A percentile compares a stretch with the other conserved stretches of the same genome.
Evolutionary conservation across 2,329 filamentous ascomycete species (phyloP).

Genomic region (Periconia macrospinosa): DNA sequence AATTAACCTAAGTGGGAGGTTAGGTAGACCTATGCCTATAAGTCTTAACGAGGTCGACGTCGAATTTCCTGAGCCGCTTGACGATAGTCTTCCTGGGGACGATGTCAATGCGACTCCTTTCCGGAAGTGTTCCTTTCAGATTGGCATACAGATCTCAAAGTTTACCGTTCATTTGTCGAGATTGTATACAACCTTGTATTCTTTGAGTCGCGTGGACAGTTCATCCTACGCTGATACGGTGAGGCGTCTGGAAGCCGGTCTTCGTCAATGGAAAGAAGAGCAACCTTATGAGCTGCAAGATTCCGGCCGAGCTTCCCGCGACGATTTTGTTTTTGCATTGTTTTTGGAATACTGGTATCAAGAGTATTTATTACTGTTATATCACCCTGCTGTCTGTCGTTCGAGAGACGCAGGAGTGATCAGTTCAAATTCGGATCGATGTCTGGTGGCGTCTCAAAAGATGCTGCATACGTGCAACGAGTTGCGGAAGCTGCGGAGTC

Average conservation of each 20-base stretch:
- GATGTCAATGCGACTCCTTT: conserved; percentile 44
- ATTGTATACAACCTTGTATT: conserved; percentile 76
- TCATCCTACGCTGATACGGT: conserved; percentile 64
- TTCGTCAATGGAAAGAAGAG: conserved; percentile 64
- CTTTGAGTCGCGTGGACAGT: conserved; percentile 64
- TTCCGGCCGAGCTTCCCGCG: conserved; percentile 46
- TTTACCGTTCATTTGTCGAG: conserved; percentile 70
- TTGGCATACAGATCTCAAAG: conserved; percentile 68
- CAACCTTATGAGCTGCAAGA: conserved; percentile 65
- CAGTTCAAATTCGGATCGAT: conserved; percentile 57
- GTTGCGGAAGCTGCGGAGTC: conserved; percentile 64
- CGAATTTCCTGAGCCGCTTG: conserved; percentile 71
- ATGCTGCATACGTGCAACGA: conserved; percentile 64
- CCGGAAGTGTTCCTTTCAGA: conserved; percentile 66
- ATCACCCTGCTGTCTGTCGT: conserved; percentile 56
- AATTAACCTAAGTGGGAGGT: conserved; percentile 71
- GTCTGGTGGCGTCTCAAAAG: conserved; percentile 65
- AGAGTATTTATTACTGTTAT: conserved; percentile 54
- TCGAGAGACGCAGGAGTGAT: conserved; percentile 62
- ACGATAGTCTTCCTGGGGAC: conserved; percentile 71
- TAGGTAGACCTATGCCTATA: conserved; percentile 77
- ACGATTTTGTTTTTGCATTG: conserved; percentile 52
- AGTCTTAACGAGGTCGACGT: conserved; percentile 76
- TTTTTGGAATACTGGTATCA: conserved; percentile 55
- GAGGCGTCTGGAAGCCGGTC: conserved; percentile 65